Percentiles rank a stretch among this genome's conserved stretches.
phyloP scores from a whole-genome alignment of 345 rosid genomes.

The Zanthoxylum bungeanum region DNA sequence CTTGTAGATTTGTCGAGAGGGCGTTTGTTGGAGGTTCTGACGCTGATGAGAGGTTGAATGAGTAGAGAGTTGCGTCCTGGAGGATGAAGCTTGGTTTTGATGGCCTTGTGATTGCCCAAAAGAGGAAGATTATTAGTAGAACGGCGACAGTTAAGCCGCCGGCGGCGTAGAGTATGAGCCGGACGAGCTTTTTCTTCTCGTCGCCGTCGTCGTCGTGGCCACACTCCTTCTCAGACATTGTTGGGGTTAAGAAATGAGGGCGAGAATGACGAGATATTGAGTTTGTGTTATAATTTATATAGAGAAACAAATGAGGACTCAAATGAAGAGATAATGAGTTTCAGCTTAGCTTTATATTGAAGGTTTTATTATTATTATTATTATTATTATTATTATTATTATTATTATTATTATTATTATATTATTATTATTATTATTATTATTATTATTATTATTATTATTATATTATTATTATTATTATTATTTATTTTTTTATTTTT shows the following conservation, averaged over 20 bases:
- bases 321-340: no score
- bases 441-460: no score
- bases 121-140: conserved; percentile 40
- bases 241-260: no score
- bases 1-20: conserved; percentile 49
- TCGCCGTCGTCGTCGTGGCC: conserved; percentile 27
- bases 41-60: conserved; percentile 42
- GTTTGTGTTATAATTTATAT: no score
- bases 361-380: no score
- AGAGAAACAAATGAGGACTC: not conserved
- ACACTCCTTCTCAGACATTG: conserved; percentile 38
- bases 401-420: no score
- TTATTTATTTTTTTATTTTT: no score
- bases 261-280: no score
- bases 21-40: conserved; percentile 29
- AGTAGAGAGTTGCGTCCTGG: conserved; percentile 58
- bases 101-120: conserved; percentile 60
- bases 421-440: no score
- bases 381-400: no score
- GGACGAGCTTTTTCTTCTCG: conserved; percentile 11
- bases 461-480: no score
- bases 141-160: conserved; percentile 16
- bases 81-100: conserved; percentile 60
- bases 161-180: conserved; percentile 14
- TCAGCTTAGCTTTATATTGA: no score